A percentile compares a stretch with the other conserved stretches of the same genome.
Evolutionary conservation across 768 basidiomycete genomes (phyloP).

Genomic region (Boletus tylopilopsis): DNA sequence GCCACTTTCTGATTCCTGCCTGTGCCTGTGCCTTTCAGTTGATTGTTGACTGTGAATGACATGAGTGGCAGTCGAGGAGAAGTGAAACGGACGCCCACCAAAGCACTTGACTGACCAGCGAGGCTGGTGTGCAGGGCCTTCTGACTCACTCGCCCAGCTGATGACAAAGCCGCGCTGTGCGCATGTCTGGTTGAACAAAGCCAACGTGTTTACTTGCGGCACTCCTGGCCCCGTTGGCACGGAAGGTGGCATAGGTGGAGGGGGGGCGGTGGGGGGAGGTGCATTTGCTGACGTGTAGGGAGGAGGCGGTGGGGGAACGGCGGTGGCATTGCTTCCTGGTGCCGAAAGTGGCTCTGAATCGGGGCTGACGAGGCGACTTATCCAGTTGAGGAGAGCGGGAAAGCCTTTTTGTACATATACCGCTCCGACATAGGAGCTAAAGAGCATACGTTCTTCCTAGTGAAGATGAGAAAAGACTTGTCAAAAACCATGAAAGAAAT

Average conservation of each 20-base stretch:
- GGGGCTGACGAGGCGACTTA: constrained; percentile 54
- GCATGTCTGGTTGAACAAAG: constrained; percentile 52
- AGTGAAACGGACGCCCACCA: constrained; percentile 36
- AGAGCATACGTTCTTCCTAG: constrained; percentile 55
- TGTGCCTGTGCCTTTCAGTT: constrained; percentile 45
- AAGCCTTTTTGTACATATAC: constrained; percentile 56
- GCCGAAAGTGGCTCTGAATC: constrained; percentile 24
- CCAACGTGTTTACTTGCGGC: constrained; percentile 37
- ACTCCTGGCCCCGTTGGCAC: constrained; percentile 11
- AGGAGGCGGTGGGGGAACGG: constrained; percentile 20
- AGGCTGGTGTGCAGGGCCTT: constrained; percentile 52
- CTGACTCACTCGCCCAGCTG: constrained; percentile 45
- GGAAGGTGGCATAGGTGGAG: constrained; percentile 22
- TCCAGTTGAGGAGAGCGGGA: constrained; percentile 49
- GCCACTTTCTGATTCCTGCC: constrained; percentile 64
- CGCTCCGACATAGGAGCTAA: constrained; percentile 65
- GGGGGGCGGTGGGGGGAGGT: constrained; percentile 16
- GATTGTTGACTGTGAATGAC: constrained; percentile 43
- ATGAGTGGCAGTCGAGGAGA: background rate
- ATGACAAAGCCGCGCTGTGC: constrained; percentile 41
- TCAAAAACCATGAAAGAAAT: background rate
- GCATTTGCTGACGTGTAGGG: constrained; percentile 20
- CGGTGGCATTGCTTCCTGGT: constrained; percentile 16
- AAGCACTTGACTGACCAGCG: constrained; percentile 54
- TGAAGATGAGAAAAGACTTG: constrained; percentile 5